Base-by-base conservation (phyloP, 2,329 filamentous ascomycete genomes). In the Botrytis pseudocinerea region DNA sequence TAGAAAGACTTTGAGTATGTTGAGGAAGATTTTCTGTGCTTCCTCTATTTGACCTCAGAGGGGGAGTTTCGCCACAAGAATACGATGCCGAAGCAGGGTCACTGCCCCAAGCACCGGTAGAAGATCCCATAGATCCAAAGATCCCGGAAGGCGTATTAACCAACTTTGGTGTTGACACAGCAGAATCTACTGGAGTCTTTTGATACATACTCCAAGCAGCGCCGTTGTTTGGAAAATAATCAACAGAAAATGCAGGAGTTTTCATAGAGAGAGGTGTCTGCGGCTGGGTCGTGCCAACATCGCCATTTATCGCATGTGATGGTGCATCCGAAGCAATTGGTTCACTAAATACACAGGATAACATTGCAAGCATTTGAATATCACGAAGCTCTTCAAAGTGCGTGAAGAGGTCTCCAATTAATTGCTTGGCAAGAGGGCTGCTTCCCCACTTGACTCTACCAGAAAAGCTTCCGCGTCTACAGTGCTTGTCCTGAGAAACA, bases 331-430 rank as follows among this genome's bases (percentile, higher is more conserved):
- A 84, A 0, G 86, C 83, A 20, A 86, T 84, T 0, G 89, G 80
- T 62, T 92, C 89, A 76, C 87, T 89, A 79, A 92, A 92, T 73
- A 92, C 87, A 80, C 90, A 92, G 1, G 90, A 90, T 42, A 92
- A 84, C 89, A 92, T 92, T 14, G 90, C 90, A 70, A 92, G 79
- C 90, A 92, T 92, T 80, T 92, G 90, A 20, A 91, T 82, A 74
- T 92, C 90, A 9, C 87, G 89, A 44, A 86, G 83, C 70, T 82
- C 85, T 80, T 92, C 90, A 78, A 88, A 92, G 78, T 92, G 85
- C 40, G 85, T 82, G 76, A 92, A 90, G n/a, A 92, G 82, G 73
- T 90, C 86, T 74, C 83, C 81, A 71, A 92, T 89, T 57, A 91
- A 85, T n/a, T 85, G 84, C 74, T 85, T 86, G 2, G 90, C 90